phyloP scores from a whole-genome alignment of 1,284 basidiomycete species.

The Neolentinus lepideus region DNA sequence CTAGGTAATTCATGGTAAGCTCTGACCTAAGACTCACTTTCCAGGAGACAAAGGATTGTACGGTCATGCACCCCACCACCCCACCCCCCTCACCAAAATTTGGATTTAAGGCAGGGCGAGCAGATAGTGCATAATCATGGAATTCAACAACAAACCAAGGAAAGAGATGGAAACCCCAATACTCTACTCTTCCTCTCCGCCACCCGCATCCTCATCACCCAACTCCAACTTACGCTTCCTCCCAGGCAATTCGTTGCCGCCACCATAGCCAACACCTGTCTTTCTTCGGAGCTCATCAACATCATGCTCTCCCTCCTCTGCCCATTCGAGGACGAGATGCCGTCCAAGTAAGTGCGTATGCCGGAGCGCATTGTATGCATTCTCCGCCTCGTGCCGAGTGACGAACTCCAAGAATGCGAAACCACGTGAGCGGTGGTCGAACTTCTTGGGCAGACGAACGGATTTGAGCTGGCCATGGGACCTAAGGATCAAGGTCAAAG shows the following conservation, averaged over 20 bases:
- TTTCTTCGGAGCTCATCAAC: conserved; percentile 73
- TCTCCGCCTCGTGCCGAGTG: conserved; percentile 80
- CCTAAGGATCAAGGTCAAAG: conserved; percentile 34
- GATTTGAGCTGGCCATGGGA: conserved; percentile 91
- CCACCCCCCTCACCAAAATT: too few species aligned
- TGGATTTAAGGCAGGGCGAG: too few species aligned
- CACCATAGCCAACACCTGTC: conserved; percentile 68
- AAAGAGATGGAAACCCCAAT: background rate
- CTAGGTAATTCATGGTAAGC: too few species aligned
- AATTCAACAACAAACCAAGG: background rate
- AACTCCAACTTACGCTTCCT: conserved; percentile 62
- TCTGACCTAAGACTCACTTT: too few species aligned
- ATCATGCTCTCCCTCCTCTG: conserved; percentile 62
- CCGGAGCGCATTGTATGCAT: conserved; percentile 75
- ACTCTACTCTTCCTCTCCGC: conserved; percentile 16
- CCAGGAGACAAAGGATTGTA: too few species aligned
- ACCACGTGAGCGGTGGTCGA: conserved; percentile 80
- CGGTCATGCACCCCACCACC: too few species aligned
- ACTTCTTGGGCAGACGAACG: conserved; percentile 82
- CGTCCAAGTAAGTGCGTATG: conserved; percentile 96
- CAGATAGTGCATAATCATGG: too few species aligned
- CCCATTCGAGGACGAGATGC: conserved; percentile 94
- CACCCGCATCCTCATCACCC: conserved; percentile 36
- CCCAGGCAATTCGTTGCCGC: conserved; percentile 60
- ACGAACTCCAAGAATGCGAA: conserved; percentile 96